Base-by-base conservation (phyloP, 1,139 yeast genomes). In the Magnusiomyces fungicola region DNA sequence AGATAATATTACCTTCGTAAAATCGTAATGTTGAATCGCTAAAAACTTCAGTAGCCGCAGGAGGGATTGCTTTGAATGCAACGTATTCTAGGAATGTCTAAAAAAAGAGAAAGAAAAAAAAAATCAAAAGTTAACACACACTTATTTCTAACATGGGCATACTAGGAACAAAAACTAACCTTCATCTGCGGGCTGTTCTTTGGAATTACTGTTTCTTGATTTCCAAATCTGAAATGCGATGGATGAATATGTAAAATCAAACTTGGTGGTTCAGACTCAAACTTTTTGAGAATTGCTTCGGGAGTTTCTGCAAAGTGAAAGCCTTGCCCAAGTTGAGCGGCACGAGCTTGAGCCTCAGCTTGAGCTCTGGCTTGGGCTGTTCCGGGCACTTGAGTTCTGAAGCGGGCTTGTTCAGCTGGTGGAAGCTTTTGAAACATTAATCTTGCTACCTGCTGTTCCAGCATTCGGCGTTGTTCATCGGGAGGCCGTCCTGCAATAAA, bases 221-320 rank as follows among this genome's bases (percentile, higher is more conserved):
- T 81, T 52, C 85, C 85, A 68, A 84, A 88, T 54, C 94, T 76
- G 64, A 81, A 92, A 66, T 90, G 95, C 46, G 87, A 86, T 58
- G 87, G 95, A 66, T 85, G 90, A 36, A 92, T 88, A 61, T 92
- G 97, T 58, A 92, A 80, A 54, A 83, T 94, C 52, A 92, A 67
- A 43, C 95, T 85, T 10, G 97, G 86, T 5, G 94, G 87, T 55
- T 78, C 80, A 53, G 80, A 79, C 53, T 83, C 81, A 62, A 82
- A 89, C 62, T 89, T 90, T 53, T 79, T 76, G 57, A 92, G 69
- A n/a, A 92, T 74, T 45, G 83, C 86, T 54, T 79, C 84, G 10
- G 86, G 70, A 3, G 90, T 80, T 57, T 84, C 86, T 14, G 85
- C 80, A 50, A 68, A 66, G 21, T 43, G 21, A 33, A 25, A 22